phyloP scores from a whole-genome alignment of 2,329 filamentous ascomycete genomes.

The Helotiales sp. region DNA sequence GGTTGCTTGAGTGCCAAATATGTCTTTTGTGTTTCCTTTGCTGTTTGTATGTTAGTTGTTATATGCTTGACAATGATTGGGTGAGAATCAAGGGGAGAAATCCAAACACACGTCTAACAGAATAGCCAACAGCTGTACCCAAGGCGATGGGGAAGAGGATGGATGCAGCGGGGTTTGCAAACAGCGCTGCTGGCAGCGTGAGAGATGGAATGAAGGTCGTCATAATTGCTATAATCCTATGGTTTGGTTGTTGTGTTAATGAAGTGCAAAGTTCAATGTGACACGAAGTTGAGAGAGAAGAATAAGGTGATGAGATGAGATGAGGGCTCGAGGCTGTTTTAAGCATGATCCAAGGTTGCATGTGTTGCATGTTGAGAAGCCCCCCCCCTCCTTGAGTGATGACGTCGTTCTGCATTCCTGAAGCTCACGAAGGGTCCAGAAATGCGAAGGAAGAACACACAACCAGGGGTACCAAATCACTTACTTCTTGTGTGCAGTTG shows the following conservation, averaged over 20 bases:
- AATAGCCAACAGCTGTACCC: conserved; percentile 75
- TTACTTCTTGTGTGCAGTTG: background rate
- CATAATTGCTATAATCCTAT: conserved; percentile 59
- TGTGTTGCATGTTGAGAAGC: conserved; percentile 9
- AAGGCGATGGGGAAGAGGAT: conserved; percentile 76
- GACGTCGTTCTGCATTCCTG: conserved; percentile 5
- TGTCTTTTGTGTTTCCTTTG: conserved; percentile 61
- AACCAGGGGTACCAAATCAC: background rate
- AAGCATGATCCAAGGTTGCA: conserved; percentile 2
- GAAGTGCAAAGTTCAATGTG: background rate
- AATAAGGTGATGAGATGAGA: background rate
- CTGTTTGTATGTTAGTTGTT: conserved; percentile 46
- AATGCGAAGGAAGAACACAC: background rate
- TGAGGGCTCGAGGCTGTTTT: conserved; percentile 9
- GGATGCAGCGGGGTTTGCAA: conserved; percentile 73
- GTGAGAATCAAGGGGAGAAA: background rate
- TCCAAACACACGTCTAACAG: conserved; percentile 64
- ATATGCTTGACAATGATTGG: conserved; percentile 6
- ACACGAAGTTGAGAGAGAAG: conserved; percentile 5
- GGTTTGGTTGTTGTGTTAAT: conserved; percentile 6
- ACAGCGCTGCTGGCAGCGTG: conserved; percentile 73
- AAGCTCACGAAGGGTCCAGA: background rate
- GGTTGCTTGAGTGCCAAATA: conserved; percentile 73
- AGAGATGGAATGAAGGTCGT: conserved; percentile 80
- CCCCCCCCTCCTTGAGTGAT: conserved; percentile 6